These are phyloP conservation scores for Talaromyces trachyspermus DNA, from an alignment of 495 filamentous ascomycete species.

Conservation along the genomic window DNA sequence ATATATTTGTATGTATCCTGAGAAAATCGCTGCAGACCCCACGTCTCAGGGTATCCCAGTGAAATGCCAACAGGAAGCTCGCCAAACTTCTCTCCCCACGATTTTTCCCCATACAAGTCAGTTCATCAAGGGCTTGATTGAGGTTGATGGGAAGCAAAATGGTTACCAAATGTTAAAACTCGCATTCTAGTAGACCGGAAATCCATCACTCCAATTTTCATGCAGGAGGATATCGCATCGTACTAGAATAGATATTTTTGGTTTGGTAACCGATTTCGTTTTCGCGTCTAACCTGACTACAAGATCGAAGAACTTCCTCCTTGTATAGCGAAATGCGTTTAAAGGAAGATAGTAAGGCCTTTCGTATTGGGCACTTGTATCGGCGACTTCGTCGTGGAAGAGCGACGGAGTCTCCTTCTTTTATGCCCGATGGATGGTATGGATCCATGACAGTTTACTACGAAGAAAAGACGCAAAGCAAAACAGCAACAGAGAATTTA, in stretches of 20 bases:
- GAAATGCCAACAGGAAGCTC: constrained; percentile 7
- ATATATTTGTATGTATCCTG: constrained; percentile 7
- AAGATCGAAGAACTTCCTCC: constrained; percentile 8
- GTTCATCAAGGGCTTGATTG: neutral
- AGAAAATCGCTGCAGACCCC: constrained; percentile 3
- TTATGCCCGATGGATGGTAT: constrained; percentile 46
- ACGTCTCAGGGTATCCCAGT: constrained; percentile 5
- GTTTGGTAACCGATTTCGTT: neutral
- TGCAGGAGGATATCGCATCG: constrained; percentile 6
- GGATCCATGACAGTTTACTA: neutral
- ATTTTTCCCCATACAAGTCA: neutral
- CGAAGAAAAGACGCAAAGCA: constrained; percentile 11
- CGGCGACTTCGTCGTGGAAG: constrained; percentile 57
- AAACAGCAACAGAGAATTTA: constrained; percentile 13
- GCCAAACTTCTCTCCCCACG: neutral
- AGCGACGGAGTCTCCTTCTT: constrained; percentile 77
- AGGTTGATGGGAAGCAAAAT: neutral
- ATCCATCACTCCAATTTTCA: constrained; percentile 4
- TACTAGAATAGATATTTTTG: neutral
- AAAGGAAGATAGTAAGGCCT: neutral
- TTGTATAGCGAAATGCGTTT: neutral
- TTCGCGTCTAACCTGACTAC: neutral
- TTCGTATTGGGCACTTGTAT: constrained; percentile 89
- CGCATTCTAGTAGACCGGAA: neutral
- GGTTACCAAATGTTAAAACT: neutral